A percentile compares a stretch with the other conserved stretches of the same genome.
Evolutionary conservation across 148 eudicot genomes (phyloP).

Genomic region (Amaranthus hypochondriacus): DNA sequence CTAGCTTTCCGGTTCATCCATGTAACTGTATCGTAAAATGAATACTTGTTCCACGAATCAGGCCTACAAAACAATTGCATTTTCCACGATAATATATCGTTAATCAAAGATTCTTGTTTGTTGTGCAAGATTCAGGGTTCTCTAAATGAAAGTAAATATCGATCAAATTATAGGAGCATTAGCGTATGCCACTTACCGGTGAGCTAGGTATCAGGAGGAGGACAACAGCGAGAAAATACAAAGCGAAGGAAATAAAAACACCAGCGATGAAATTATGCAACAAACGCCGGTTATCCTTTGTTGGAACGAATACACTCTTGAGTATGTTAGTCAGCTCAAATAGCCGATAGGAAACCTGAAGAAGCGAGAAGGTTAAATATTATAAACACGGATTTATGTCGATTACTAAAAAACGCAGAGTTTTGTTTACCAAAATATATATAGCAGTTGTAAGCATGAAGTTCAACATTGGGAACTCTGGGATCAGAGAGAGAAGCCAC

Average conservation of each 20-base stretch:
- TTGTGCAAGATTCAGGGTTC: too few species aligned
- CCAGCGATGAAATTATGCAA: constrained; percentile 76
- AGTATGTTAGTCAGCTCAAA: constrained; percentile 82
- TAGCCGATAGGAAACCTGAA: constrained; percentile 80
- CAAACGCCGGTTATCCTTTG: constrained; percentile 72
- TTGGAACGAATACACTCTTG: constrained; percentile 72
- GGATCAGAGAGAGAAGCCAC: constrained; percentile 84
- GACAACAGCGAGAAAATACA: constrained; percentile 68
- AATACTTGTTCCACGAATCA: constrained; percentile 9
- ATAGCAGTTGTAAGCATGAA: constrained; percentile 92
- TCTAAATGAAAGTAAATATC: too few species aligned
- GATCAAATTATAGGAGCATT: too few species aligned
- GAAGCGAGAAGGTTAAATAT: constrained; percentile 9
- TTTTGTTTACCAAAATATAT: constrained; percentile 63
- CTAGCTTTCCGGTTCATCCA: constrained; percentile 17
- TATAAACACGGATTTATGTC: background rate
- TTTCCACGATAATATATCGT: background rate
- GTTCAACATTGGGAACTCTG: constrained; percentile 88
- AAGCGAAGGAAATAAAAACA: constrained; percentile 47
- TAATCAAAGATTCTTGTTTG: background rate
- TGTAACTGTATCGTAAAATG: constrained; percentile 2
- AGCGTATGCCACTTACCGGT: constrained; percentile 38
- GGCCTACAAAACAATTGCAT: constrained; percentile 24
- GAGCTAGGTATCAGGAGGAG: constrained; percentile 65
- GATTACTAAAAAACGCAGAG: background rate